Evolutionary conservation across 345 rosid species (phyloP), one percentile per base, ranked within the genome.

Genomic region (Toxicodendron radicans): DNA sequence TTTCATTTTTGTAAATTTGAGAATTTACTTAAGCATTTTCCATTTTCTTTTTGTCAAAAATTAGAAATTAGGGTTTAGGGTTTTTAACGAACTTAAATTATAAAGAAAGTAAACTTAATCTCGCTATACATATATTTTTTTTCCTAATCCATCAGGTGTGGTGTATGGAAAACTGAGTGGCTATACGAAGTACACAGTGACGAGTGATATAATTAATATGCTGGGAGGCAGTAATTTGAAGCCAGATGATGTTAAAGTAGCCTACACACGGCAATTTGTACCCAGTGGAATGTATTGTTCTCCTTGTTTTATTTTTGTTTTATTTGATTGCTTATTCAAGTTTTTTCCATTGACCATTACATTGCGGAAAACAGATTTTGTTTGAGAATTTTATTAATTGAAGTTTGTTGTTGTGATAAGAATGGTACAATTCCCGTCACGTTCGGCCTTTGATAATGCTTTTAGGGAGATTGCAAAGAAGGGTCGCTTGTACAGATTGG

Each of bases 201-300:
- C 79, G 85, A 84, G 79, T 20, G 98, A 94, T 78, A 52, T 91
- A 68, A 62, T 91, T 71, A 84, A 76, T 79, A 16, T 90, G 79
- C 87, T 94, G 5, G 91, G 87, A 17, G 94, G 87, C 33, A 80
- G 82, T 79, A 79, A 81, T 21, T 82, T 94, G 83, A 83, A 82
- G 49, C 66, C 65, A 0, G 85, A 85, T 63, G 95, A 91, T 70
- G 77, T 94, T 68, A 94, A 81, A 77, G 74, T 90, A 76, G 65
- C 54, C 87, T 90, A 90, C 77, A 79, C 45, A 70, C 83, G 79
- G 32, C 38, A 18, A 77, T 83, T 77, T 68, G 10, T 35, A 10
- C 92, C 97, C 1, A 20, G 35, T 18, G 88, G 65, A 66, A 83
- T 85, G 95, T 87, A 85, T 46, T 78, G 45, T 11, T 70, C 62